Base-by-base conservation (phyloP, 2,329 filamentous ascomycete species). In the Fusarium sp. region DNA sequence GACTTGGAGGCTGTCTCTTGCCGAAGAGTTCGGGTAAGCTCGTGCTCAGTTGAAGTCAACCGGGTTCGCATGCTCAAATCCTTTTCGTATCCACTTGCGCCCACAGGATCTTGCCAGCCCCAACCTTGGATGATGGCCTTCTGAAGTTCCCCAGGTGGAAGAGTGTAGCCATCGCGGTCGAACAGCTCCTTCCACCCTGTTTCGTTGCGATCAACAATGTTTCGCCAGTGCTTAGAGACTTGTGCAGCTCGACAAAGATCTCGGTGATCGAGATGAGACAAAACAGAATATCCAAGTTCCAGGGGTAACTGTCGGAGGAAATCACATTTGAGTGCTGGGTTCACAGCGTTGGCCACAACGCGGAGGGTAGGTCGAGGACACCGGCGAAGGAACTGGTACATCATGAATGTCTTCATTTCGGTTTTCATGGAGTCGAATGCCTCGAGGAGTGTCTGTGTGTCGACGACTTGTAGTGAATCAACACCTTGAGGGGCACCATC, bases 161-260 rank as follows among this genome's bases (percentile, higher is more conserved):
- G 85, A 33, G 85, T 85, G 81, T 94, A 98, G 1, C 94, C 94
- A 80, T 98, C 95, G 2, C 87, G 87, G 70, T 97, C 95, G 46
- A 99, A 91, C 2, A 98, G 86, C 72, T 95, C 93, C 83, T 97
- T 98, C 96, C 96, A 99, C 19, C 95, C 94, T 53, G 93, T 95
- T 83, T 99, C 96, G 79, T 98, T 96, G 12, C 93, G 93, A 78
- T 98, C 96, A 59, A 97, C 91, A 43, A 97, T 91, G 72, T 93
- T 91, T 47, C 96, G 91, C 96, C 96, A 99, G 79, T 93, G 92
- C 81, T 94, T 98, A 0, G 96, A 98, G 9, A 98, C 96, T 78
- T 96, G 95, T 4, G 96, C 94, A 16, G 95, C 95, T 70, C 91
- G 92, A 81, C 95, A 98, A 77, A 98, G 91, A 76, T 96, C 96